A percentile compares a stretch with the other conserved stretches of the same genome.
phyloP scores from a whole-genome alignment of 306 rosid genomes.

The Hippophae gyantsensis region DNA sequence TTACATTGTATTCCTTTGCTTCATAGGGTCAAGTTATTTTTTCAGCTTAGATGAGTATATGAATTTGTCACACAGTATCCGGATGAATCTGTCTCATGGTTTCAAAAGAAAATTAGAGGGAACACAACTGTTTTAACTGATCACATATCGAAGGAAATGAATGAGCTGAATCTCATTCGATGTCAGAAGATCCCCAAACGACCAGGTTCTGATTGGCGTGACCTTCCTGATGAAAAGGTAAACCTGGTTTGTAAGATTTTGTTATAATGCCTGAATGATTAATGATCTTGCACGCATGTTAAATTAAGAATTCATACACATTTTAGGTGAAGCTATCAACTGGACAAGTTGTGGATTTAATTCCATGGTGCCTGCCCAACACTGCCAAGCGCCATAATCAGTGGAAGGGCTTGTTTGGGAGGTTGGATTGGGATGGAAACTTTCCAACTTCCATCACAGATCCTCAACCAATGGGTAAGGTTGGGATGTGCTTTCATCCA shows the following conservation, averaged over 20 bases:
- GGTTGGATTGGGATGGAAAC: slow-evolving; percentile 96
- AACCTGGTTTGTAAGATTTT: background rate
- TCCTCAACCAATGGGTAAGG: slow-evolving; percentile 99
- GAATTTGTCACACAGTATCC: slow-evolving; percentile 40
- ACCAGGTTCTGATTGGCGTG: slow-evolving; percentile 95
- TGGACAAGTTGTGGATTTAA: slow-evolving; percentile 77
- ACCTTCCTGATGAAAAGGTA: slow-evolving; percentile 89
- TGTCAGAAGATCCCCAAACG: slow-evolving; percentile 84
- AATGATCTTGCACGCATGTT: slow-evolving; percentile 1
- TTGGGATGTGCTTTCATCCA: slow-evolving; percentile 99
- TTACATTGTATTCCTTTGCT: background rate
- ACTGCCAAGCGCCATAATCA: slow-evolving; percentile 96
- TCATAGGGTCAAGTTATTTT: too few species aligned
- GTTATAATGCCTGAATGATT: background rate
- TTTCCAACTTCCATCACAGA: slow-evolving; percentile 95
- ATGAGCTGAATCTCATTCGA: slow-evolving; percentile 74
- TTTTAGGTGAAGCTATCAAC: slow-evolving; percentile 55
- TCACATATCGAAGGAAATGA: slow-evolving; percentile 94
- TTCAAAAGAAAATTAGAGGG: slow-evolving; percentile 76
- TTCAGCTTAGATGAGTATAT: background rate
- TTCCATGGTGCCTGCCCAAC: slow-evolving; percentile 99
- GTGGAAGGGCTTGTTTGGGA: slow-evolving; percentile 93
- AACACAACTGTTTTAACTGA: slow-evolving; percentile 63
- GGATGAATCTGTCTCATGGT: slow-evolving; percentile 77
- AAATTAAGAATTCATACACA: slow-evolving; percentile 15